These are phyloP conservation scores for Brettanomyces sp. DNA, from an alignment of 805 yeast genomes.

Conservation along the genomic window DNA sequence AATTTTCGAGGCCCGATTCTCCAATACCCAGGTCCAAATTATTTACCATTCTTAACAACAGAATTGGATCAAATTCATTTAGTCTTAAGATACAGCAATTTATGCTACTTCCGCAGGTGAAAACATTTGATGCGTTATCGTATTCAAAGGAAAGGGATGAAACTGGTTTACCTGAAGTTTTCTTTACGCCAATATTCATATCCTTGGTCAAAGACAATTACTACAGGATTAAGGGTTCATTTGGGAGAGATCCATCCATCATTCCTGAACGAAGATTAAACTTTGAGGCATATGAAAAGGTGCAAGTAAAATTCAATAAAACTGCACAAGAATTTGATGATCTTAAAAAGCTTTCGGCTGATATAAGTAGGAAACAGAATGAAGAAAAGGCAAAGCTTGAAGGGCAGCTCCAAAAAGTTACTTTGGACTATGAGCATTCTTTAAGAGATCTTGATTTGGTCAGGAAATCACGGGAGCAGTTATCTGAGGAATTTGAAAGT, in stretches of 20 bases:
- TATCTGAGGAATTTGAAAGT: slow-evolving; percentile 14
- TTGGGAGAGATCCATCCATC: slow-evolving; percentile 62
- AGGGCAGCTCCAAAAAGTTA: slow-evolving; percentile 25
- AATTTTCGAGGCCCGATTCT: slow-evolving; percentile 56
- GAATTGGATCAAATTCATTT: slow-evolving; percentile 78
- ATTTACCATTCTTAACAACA: slow-evolving; percentile 50
- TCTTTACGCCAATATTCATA: slow-evolving; percentile 57
- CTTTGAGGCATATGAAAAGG: slow-evolving; percentile 45
- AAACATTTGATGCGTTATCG: slow-evolving; percentile 44
- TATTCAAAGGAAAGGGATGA: slow-evolving; percentile 53
- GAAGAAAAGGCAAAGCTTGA: slow-evolving; percentile 15
- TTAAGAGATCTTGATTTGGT: slow-evolving; percentile 25
- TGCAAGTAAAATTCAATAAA: slow-evolving; percentile 26
- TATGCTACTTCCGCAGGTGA: slow-evolving; percentile 46
- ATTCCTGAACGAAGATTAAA: slow-evolving; percentile 66
- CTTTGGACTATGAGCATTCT: slow-evolving; percentile 15
- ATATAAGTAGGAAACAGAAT: slow-evolving; percentile 10
- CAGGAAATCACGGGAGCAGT: slow-evolving; percentile 19
- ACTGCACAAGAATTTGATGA: slow-evolving; percentile 10
- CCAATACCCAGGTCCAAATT: slow-evolving; percentile 54
- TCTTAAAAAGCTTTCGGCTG: slow-evolving; percentile 12
- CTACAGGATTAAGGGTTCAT: slow-evolving; percentile 54
- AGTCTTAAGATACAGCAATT: slow-evolving; percentile 65
- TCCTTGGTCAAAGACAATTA: slow-evolving; percentile 60
- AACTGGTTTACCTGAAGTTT: slow-evolving; percentile 82